Evolutionary conservation across 129 eudicot genomes (phyloP).

Genomic region (Erigeron canadensis): DNA sequence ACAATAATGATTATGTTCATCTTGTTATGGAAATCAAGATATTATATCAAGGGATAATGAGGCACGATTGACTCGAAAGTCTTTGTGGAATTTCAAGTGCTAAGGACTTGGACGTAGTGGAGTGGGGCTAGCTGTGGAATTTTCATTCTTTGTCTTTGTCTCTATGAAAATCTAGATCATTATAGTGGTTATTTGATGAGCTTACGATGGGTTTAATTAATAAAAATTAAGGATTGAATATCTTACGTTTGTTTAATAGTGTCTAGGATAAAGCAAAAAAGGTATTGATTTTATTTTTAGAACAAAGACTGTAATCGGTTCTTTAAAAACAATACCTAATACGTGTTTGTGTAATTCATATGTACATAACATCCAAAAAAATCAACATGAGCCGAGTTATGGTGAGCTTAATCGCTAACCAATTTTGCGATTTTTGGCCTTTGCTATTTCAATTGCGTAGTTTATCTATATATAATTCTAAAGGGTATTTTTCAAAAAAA

Average conservation of each 20-base stretch:
- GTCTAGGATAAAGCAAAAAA: too few species aligned
- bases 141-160: constrained; percentile 4
- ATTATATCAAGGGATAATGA: background rate
- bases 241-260: background rate
- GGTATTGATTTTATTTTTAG: too few species aligned
- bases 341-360: too few species aligned
- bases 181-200: background rate
- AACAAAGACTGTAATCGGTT: too few species aligned
- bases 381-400: too few species aligned
- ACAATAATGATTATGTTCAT: background rate
- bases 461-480: too few species aligned
- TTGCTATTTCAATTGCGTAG: too few species aligned
- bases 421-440: too few species aligned
- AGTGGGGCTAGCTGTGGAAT: constrained; percentile 24
- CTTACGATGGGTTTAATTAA: background rate
- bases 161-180: constrained; percentile 7
- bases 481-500: too few species aligned
- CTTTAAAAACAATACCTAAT: too few species aligned
- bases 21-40: background rate
- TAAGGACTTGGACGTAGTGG: constrained; percentile 6
- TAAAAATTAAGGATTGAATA: background rate
- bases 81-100: constrained; percentile 29
- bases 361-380: too few species aligned
- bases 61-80: constrained; percentile 30
- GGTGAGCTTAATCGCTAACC: too few species aligned